phyloP scores from a whole-genome alignment of 257 asterid species.

The Solanum virginianum region DNA sequence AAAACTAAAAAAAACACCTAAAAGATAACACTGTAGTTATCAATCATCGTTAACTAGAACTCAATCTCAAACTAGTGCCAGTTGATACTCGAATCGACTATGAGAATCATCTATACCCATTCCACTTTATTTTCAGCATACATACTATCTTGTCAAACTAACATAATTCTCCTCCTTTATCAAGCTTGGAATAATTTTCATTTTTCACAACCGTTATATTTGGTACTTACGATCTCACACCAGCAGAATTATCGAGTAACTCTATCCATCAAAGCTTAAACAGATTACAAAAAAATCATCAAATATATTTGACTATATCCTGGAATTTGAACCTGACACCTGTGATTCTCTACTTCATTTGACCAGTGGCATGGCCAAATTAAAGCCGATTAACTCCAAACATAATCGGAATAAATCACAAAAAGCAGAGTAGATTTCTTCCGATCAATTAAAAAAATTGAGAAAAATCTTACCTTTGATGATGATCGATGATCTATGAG shows the following conservation, averaged over 20 bases:
- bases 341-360: background rate
- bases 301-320: background rate
- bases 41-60: background rate
- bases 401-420: background rate
- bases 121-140: background rate
- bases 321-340: background rate
- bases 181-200: background rate
- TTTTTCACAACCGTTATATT: background rate
- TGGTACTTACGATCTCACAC: background rate
- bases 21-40: background rate
- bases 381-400: background rate
- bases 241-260: background rate
- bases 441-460: background rate
- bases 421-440: background rate
- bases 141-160: background rate
- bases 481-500: background rate
- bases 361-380: background rate
- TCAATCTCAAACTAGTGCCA: background rate
- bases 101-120: background rate
- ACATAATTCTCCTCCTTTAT: background rate
- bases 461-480: background rate
- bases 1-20: background rate
- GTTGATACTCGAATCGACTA: background rate
- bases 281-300: background rate
- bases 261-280: background rate